phyloP scores from a whole-genome alignment of 148 eudicot species.

The Chenopodium quinoa region DNA sequence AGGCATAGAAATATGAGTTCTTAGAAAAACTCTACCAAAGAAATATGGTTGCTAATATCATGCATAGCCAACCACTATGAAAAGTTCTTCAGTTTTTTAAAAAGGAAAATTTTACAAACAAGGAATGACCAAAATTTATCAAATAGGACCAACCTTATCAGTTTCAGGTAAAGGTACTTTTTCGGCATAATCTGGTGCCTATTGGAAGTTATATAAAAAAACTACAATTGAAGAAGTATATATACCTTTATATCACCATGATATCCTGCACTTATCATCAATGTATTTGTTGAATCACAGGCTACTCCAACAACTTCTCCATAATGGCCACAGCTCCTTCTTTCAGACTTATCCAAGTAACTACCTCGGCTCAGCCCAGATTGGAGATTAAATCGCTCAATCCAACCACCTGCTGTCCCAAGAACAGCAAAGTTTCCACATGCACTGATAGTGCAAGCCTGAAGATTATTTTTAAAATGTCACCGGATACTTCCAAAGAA shows the following conservation, averaged over 20 bases:
- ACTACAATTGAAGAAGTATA: neutral
- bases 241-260: slow-evolving; percentile 85
- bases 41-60: neutral
- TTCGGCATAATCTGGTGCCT: neutral
- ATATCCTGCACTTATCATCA: slow-evolving; percentile 87
- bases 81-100: neutral
- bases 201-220: neutral
- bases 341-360: slow-evolving; percentile 61
- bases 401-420: slow-evolving; percentile 96
- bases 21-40: neutral
- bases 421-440: slow-evolving; percentile 93
- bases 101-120: neutral
- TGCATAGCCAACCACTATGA: neutral
- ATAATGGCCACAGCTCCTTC: slow-evolving; percentile 57
- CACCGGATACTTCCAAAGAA: slow-evolving; percentile 16
- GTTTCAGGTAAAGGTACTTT: neutral
- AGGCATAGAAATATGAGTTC: neutral
- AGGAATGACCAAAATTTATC: neutral
- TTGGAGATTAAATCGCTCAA: slow-evolving; percentile 95
- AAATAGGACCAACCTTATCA: neutral
- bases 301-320: slow-evolving; percentile 95
- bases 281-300: slow-evolving; percentile 85
- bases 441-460: slow-evolving; percentile 90
- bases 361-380: slow-evolving; percentile 94
- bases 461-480: slow-evolving; percentile 7